Percentiles rank a stretch among this genome's conserved stretches.
These are phyloP conservation scores for Lactuca sativa DNA, from an alignment of 129 eudicot species.

Conservation along the genomic window DNA sequence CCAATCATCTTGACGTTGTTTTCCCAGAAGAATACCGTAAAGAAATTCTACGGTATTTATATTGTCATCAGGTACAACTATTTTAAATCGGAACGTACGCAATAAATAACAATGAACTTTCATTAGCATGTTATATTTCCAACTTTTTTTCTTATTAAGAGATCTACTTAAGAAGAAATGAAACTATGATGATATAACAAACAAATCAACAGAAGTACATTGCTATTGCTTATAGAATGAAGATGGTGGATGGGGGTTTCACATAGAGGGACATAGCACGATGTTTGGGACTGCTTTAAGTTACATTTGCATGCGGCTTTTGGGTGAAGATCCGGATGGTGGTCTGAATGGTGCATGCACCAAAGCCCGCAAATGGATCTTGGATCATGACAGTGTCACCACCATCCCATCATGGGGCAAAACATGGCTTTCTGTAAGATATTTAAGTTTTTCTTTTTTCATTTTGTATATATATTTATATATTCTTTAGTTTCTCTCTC, in stretches of 20 bases:
- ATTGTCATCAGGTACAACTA: conserved; percentile 58
- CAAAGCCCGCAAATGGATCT: conserved; percentile 75
- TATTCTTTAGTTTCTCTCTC: no score
- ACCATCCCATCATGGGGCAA: conserved; percentile 88
- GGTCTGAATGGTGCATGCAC: conserved; percentile 48
- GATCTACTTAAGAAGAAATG: not conserved
- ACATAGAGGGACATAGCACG: conserved; percentile 65
- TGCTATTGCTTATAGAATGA: conserved; percentile 41
- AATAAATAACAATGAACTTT: not conserved
- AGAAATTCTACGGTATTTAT: conserved; percentile 63
- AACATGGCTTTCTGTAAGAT: conserved; percentile 66
- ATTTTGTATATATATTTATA: not conserved
- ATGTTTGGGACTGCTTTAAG: conserved; percentile 58
- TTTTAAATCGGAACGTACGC: not conserved
- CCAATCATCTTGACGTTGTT: conserved; percentile 52
- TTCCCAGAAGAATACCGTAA: conserved; percentile 42
- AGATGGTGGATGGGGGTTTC: conserved; percentile 87
- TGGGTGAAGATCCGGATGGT: conserved; percentile 55
- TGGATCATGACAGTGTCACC: conserved; percentile 66
- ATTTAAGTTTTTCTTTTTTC: not conserved
- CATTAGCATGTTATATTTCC: not conserved
- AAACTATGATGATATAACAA: not conserved
- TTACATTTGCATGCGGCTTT: conserved; percentile 64
- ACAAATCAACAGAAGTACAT: not conserved
- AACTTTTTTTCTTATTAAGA: not conserved